Base-by-base conservation (phyloP, 257 asterid species). In the Solanum arcanum region DNA sequence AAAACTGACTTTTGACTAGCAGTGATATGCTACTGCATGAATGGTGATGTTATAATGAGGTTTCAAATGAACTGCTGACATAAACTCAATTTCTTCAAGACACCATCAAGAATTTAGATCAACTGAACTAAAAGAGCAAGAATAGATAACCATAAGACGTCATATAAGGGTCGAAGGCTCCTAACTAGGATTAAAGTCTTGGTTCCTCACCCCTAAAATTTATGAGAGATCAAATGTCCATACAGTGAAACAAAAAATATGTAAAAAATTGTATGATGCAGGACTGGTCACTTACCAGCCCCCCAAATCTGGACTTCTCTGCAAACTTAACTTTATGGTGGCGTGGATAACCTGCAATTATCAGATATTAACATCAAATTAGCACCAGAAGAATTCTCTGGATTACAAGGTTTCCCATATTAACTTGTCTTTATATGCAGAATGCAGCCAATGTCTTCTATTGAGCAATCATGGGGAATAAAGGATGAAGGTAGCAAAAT, bases 231-330 rank as follows among this genome's bases (percentile, higher is more conserved):
- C 13, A 29, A 18, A 81, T 81, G 44, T 81, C 44, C 27, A 80
- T 4, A 29, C 7, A 15, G n/a, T 27, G 7, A 5, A 81, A 81
- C 27, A 80, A 80, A 16, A 16, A 27, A 5, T 81, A 29, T 81
- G 31, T 18, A 76, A 74, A 37, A 52, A 12, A 21, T 21, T 41
- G 6, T 18, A 18, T 0, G 20, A 49, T 49, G 31, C 85, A 81
- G 29, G 85, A 74, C 74, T 39, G 18, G 89, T 64, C 80, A 90
- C 98, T 92, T 90, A 95, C 97, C 31, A 90, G 74, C 86, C 96
- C 93, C 78, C 98, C 95, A 73, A 84, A 86, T 88, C 90, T 95
- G 86, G 90, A 87, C 88, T 91, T 93, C 76, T 94, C 95, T 60
- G 76, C 87, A 60, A 81, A 74, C 89, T 92, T 95, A 59, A 83